Base-by-base conservation (phyloP, 805 yeast genomes). In the Kuraishia hungarica region DNA sequence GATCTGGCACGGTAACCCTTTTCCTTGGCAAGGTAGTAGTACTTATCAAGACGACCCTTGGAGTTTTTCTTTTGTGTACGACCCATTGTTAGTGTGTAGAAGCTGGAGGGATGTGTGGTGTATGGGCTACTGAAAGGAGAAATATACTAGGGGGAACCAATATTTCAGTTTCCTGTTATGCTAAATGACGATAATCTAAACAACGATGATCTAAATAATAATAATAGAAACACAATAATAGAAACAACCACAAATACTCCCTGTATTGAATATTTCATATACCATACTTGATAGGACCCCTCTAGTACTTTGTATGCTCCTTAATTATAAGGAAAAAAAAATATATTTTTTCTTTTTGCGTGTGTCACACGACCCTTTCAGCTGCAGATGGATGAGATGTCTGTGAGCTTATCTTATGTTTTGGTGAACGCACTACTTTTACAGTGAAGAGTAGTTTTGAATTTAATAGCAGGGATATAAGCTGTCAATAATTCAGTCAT, bases 1-100 rank as follows among this genome's bases (percentile, higher is more conserved):
- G 99, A 94, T 81, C 99, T 96, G 53, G 99, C 99, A 70, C 99
- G 83, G 67, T 94, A 94, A 50, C 99, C 99, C 72, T 93, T 94
- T 72, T 94, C 99, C 69, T 94, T 94, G 39, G 99, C 99, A 43
- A 94, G 82, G 69, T 82, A 87, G 71, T 94, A 94, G 87, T 94
- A 94, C 64, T 93, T 87, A 76, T 94, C 99, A 71, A 94, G 85
- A 84, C 99, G 97, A 78, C 99, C 99, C 80, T 94, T 93, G 72
- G 96, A 89, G 68, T 89, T 86, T 73, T 92, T 92, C 83, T 92
- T 92, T 68, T 92, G 97, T 50, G 94, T 83, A 70, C 84, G 89
- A 73, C 96, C 97, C 96, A 89, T 89, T 7, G 52, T 43, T 21
- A 10, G 23, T 15, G 6, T 20, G 28, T 48, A 26, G 23, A 6